Evolutionary conservation across 306 rosid genomes (phyloP).

Genomic region (Fagus crenata): DNA sequence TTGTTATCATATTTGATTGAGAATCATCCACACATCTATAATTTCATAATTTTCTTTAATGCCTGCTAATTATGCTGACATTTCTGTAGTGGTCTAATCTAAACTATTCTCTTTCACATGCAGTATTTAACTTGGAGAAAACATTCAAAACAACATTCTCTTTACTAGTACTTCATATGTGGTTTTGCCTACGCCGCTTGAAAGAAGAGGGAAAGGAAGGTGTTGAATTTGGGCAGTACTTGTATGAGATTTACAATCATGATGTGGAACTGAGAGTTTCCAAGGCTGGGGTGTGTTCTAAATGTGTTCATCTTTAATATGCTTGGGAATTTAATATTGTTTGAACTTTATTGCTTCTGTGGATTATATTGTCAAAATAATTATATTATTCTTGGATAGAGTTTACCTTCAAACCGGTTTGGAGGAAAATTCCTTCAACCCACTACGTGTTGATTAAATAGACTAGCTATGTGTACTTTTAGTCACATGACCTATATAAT

Average conservation of each 20-base stretch:
- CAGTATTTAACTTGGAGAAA: slow-evolving; percentile 96
- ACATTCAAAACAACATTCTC: slow-evolving; percentile 92
- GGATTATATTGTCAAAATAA: background rate
- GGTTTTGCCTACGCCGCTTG: slow-evolving; percentile 85
- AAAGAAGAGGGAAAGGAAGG: slow-evolving; percentile 91
- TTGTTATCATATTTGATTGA: background rate
- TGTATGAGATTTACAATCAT: slow-evolving; percentile 92
- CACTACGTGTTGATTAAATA: too few species aligned
- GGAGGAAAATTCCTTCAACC: too few species aligned
- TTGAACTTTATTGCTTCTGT: background rate
- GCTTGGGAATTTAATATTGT: background rate
- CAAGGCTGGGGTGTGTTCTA: slow-evolving; percentile 78
- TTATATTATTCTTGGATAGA: background rate
- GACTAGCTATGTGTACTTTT: too few species aligned
- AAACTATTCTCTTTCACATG: slow-evolving; percentile 31
- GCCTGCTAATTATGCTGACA: slow-evolving; percentile 8
- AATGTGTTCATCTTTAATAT: background rate
- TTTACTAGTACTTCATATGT: slow-evolving; percentile 90
- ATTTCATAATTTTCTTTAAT: background rate
- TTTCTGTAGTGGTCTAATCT: slow-evolving; percentile 27
- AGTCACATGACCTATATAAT: too few species aligned
- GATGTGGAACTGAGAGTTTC: slow-evolving; percentile 93
- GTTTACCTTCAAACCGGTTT: too few species aligned
- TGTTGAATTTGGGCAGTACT: slow-evolving; percentile 83
- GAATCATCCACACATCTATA: background rate